Evolutionary conservation across 352 stramenopile genomes (phyloP), one percentile per base, ranked within the genome.

Genomic region (Lagenidium giganteum): DNA sequence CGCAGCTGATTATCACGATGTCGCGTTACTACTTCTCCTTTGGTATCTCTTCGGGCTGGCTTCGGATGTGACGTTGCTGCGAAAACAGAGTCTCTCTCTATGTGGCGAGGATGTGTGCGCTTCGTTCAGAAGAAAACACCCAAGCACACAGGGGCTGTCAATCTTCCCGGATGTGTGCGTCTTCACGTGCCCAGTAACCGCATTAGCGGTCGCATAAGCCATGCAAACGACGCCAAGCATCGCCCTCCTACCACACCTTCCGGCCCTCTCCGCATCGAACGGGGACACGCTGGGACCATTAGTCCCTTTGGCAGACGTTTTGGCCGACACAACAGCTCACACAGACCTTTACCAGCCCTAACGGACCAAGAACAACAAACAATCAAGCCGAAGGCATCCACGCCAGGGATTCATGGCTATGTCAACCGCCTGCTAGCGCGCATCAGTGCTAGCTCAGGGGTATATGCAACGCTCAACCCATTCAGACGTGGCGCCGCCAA

Each of bases 11-110:
- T 69, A 67, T 42, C 46, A 71, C 31, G 51, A 74, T 31, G 40
- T 53, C 8, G 54, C 52, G 2, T 31, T 71, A 2, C 17, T 67
- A 3, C 57, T 52, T 3, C 17, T 78, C 1, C 25, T 69, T 48
- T 67, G 50, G 55, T 62, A 64, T 38, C 38, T 64, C 6, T 72
- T 74, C n/a, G 59, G 62, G 0, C 49, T 54, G 3, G 60, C 59
- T 0, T 70, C 52, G 0, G 45, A 69, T 13, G 26, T 66, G 1
- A 35, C 45, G 2, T 42, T 61, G 8, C 12, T 73, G 0, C 42
- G n/a, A 1, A 69, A 67, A n/a, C 43, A 59, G 14, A 48, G 59
- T 5, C 25, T 67, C 2, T 54, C 49, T 21, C 37, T 62, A 13
- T 48, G 52, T 22, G 23, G 23, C 4, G 50, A 41, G 14, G 23